These are phyloP conservation scores for Grammothele lineata DNA, from an alignment of 768 basidiomycete genomes.

Conservation along the genomic window DNA sequence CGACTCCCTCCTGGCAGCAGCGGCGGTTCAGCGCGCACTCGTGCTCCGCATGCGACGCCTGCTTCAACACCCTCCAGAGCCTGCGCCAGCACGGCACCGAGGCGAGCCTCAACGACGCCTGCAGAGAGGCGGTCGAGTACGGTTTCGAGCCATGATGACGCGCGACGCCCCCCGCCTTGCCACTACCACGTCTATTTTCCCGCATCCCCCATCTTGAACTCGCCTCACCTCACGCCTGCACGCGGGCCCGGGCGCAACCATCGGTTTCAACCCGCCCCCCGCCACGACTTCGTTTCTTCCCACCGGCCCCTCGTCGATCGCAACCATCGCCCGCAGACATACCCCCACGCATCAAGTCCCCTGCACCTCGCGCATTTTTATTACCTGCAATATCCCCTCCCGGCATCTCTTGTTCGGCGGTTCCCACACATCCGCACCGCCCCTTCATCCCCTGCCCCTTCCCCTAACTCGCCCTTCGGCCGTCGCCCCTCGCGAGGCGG, in stretches of 20 bases:
- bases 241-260: not conserved
- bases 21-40: constrained; percentile 48
- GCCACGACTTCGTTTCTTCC: not conserved
- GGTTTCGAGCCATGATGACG: constrained; percentile 55
- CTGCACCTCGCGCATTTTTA: constrained; percentile 13
- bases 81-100: constrained; percentile 58
- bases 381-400: constrained; percentile 2
- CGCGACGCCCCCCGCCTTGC: not conserved
- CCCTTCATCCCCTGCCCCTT: not conserved
- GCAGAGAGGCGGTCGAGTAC: constrained; percentile 70
- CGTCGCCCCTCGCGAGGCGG: not conserved
- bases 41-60: constrained; percentile 73
- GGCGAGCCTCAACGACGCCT: constrained; percentile 59
- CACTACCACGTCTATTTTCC: not conserved
- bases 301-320: not conserved
- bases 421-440: not conserved
- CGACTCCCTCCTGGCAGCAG: constrained; percentile 21
- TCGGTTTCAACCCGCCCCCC: not conserved
- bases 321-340: not conserved
- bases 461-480: not conserved
- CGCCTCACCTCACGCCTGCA: not conserved
- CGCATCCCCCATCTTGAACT: not conserved
- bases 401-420: too few species aligned
- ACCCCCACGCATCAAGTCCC: constrained; percentile 11
- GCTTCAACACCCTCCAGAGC: constrained; percentile 54